Evolutionary conservation across 331 rosid genomes (phyloP).

Genomic region (Rhamnella rubrinervis): DNA sequence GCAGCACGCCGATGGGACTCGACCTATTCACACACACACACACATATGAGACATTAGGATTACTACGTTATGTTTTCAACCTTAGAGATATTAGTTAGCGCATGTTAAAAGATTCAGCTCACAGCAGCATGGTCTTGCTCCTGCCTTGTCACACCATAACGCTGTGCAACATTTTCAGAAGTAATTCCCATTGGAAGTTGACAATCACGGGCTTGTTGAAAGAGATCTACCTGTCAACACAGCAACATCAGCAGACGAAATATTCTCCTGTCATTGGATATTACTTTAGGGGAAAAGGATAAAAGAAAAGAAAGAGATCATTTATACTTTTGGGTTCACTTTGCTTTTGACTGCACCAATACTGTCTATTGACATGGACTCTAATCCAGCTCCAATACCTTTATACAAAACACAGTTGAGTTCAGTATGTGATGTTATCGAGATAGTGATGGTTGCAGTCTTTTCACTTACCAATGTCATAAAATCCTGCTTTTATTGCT

Average conservation of each 20-base stretch:
- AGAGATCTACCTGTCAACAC: constrained; percentile 44
- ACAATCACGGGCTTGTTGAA: constrained; percentile 77
- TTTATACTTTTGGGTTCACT: constrained; percentile 57
- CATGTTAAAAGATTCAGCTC: constrained; percentile 37
- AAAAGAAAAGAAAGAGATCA: not conserved
- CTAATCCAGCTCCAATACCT: constrained; percentile 92
- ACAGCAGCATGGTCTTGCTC: constrained; percentile 97
- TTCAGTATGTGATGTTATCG: constrained; percentile 2
- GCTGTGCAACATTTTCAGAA: constrained; percentile 84
- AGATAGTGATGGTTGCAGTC: not conserved
- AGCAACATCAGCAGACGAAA: constrained; percentile 15
- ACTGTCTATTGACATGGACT: constrained; percentile 56
- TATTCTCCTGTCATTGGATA: not conserved
- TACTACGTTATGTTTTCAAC: not conserved
- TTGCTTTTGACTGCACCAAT: constrained; percentile 19
- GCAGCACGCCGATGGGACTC: constrained; percentile 91
- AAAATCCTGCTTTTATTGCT: constrained; percentile 73
- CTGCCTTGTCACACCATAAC: constrained; percentile 71
- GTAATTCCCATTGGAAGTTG: constrained; percentile 92
- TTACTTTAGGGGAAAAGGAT: not conserved
- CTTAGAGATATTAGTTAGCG: not conserved
- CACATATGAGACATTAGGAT: constrained; percentile 16
- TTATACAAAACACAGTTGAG: constrained; percentile 25
- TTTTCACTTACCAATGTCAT: constrained; percentile 63
- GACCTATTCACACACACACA: constrained; percentile 39